A percentile compares a stretch with the other conserved stretches of the same genome.
These are phyloP conservation scores for Erythrophleum fordii DNA, from an alignment of 306 rosid genomes.

Conservation along the genomic window DNA sequence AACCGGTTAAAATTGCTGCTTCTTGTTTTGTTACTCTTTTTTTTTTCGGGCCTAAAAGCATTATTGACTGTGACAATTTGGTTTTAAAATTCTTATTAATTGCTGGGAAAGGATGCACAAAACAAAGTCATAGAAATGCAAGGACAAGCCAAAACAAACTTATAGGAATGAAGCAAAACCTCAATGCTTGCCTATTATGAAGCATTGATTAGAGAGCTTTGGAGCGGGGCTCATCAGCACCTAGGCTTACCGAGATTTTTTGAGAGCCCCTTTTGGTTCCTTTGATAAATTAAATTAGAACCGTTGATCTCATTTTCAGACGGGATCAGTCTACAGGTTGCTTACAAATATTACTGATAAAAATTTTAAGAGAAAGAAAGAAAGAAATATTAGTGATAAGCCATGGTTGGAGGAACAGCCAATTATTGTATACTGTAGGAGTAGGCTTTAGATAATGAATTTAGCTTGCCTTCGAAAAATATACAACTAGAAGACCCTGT, in stretches of 20 bases:
- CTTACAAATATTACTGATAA: background rate
- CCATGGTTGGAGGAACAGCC: background rate
- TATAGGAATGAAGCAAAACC: background rate
- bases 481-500: background rate
- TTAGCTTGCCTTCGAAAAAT: background rate
- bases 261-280: too few relatives aligned
- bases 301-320: too few relatives aligned
- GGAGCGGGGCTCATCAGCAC: background rate
- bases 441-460: background rate
- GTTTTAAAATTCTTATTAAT: too few relatives aligned
- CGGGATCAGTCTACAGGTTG: too few relatives aligned
- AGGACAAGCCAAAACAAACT: background rate
- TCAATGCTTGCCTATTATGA: background rate
- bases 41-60: too few relatives aligned
- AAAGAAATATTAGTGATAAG: too few relatives aligned
- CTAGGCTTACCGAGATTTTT: background rate
- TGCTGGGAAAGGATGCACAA: background rate
- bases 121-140: background rate
- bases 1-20: background rate
- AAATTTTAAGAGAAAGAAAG: background rate
- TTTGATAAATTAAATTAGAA: too few relatives aligned
- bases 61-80: background rate
- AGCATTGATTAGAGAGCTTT: background rate
- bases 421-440: background rate
- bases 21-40: background rate